Evolutionary conservation across 2,329 filamentous ascomycete species (phyloP), one percentile per base, ranked within the genome.

Genomic region (Cyanodermella asteris): DNA sequence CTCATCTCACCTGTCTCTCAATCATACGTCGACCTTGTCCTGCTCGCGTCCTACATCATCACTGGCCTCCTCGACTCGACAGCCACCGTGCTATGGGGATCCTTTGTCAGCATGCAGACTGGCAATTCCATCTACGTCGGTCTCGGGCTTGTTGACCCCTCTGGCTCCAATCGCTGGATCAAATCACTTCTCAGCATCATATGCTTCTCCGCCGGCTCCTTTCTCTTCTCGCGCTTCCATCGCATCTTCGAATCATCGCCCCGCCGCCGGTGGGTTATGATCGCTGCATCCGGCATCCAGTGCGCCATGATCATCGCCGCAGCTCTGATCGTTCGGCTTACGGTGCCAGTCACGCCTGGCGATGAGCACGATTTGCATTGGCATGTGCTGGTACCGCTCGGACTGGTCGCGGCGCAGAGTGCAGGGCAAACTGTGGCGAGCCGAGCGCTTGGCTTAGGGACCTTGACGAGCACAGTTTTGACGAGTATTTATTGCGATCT

Each of bases 101-200:
- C 33, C 19, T 35, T 35, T 23, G 33, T 35, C 21, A 29, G 26
- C 25, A 35, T 35, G 33, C 33, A 35, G 14, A 35, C 33, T 7
- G 33, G 7, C 7, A 35, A 35, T 19, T 32, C 32, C n/a, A 30
- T 36, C 9, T 36, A 32, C 34, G 9, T 36, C 10, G 32, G 34
- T 21, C 28, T 35, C n/a, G 33, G 33, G 13, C n/a, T n/a, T n/a
- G n/a, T n/a, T n/a, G n/a, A n/a, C n/a, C n/a, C n/a, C n/a, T n/a
- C n/a, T n/a, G n/a, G n/a, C n/a, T n/a, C n/a, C n/a, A 31, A 25
- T 5, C 50, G 49, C 28, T 55, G 51, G 51, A 45, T 47, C 10
- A 47, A 49, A 10, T 55, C 51, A 8, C 41, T 55, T 12, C 47
- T 45, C 21, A 53, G 50, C 3, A 51, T 55, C 32, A 45, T 43